Evolutionary conservation across 352 stramenopile genomes (phyloP), one percentile per base, ranked within the genome.

Genomic region (Phytophthora tubulina): DNA sequence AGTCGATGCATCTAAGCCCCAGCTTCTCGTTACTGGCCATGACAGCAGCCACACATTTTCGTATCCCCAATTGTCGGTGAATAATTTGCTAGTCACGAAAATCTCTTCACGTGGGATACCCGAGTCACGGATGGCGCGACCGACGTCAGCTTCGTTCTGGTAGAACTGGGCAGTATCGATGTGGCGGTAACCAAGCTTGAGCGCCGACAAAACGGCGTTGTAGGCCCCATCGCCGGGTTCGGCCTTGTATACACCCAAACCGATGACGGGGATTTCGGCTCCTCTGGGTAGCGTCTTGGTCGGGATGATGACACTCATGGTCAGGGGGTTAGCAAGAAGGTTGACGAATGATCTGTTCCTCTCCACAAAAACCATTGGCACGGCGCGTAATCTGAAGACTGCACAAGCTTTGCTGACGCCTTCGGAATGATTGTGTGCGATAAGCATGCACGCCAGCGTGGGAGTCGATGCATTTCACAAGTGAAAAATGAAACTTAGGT

Each of bases 81-180:
- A 86, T 14, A 94, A 65, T 77, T 97, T 96, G 46, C 81, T 93
- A 10, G 89, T 95, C 4, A 96, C 70, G 59, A 96, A 96, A 38
- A 96, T 79, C 21, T 96, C 70, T 1, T 81, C 63, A 11, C 88
- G 80, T 6, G 79, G 72, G 0, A 96, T 65, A 14, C 89, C 83
- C 0, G 87, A 88, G 50, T 97, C 91, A 21, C 45, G 41, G 17
- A 93, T 63, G 8, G 78, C 93, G 7, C 74, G 65, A 10, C 93
- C 93, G 9, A 97, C 92, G 15, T 93, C 86, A 11, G 44, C 72
- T 52, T 97, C 90, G 66, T 98, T 98, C 35, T 87, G 49, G 69
- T 97, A 97, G 9, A 87, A 64, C 44, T 95, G 78, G 3, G 93
- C 93, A 14, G 87, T 93, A 70, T 97, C 93, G 61, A 98, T 95